Base-by-base conservation (phyloP, 345 rosid species). In the Corchorus capsularis region DNA sequence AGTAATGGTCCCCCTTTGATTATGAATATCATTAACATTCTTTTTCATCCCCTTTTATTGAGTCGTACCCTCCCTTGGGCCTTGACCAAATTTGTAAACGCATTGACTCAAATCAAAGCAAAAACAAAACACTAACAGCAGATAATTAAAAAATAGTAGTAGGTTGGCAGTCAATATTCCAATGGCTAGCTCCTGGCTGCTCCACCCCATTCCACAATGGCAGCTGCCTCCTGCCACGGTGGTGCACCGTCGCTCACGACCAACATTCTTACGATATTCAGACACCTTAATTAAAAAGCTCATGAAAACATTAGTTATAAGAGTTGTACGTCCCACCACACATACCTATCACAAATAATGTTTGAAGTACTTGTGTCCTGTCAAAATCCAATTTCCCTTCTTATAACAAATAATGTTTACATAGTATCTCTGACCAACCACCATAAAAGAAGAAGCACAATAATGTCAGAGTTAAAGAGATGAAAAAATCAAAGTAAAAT, bases 21-120 rank as follows among this genome's bases (percentile, higher is more conserved):
- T n/a, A 9, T 3, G 4, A 8, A 14, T 12, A 27, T 59, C 63
- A 27, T 27, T 27, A 12, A 27, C 63, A 5, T 2, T 63, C 46
- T 63, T 63, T 27, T 35, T 65, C 41, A 22, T 67, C 35, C 16
- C 16, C 35, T 65, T 19, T 11, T 12, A 65, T 45, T 15, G 2
- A 43, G 52, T 65, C 69, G 69, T 65, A 20, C 54, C 34, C 43
- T 27, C 43, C 43, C 71, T 67, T n/a, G n/a, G n/a, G n/a, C n/a
- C n/a, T n/a, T 46, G 50, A 41, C 69, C 69, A 64, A 64, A 64
- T 41, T 9, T n/a, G 50, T 43, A 13, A 14, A 0, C 55, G 2
- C 71, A 22, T 66, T 46, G 71, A 45, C 54, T 15, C 19, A 22
- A 46, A 62, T 10, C 35, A 47, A 12, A 0, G 5, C 14, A 12